These are phyloP conservation scores for Aegilops sharonensis DNA, from an alignment of 176 grass and related monocot genomes.

Conservation along the genomic window DNA sequence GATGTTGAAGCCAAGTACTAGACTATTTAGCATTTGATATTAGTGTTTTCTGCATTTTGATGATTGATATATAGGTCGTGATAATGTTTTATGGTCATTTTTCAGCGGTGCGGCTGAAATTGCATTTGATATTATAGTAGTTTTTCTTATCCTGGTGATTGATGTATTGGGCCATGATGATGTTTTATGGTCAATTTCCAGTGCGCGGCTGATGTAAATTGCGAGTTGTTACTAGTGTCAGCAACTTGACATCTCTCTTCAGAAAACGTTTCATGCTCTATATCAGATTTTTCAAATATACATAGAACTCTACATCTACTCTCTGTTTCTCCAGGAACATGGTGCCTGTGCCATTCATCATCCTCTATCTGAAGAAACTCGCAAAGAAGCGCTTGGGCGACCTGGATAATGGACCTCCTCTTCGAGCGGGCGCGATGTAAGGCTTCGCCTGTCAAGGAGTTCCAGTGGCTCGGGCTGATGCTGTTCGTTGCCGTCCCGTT, in stretches of 20 bases:
- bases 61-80: background rate
- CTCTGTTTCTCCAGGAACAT: constrained; percentile 15
- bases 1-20: background rate
- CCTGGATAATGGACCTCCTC: too few species aligned
- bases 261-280: background rate
- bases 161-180: too few species aligned
- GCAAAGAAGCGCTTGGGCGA: too few species aligned
- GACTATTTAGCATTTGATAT: background rate
- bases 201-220: background rate
- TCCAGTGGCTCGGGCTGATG: too few species aligned
- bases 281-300: background rate
- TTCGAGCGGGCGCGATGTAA: too few species aligned
- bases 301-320: background rate
- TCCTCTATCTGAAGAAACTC: too few species aligned
- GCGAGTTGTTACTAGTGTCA: background rate
- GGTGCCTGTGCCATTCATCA: too few species aligned
- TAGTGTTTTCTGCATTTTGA: background rate
- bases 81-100: background rate
- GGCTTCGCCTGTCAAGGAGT: too few species aligned
- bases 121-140: background rate
- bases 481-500: too few species aligned
- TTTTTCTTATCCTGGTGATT: background rate
- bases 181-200: background rate
- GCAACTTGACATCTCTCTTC: background rate
- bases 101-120: background rate